These are phyloP conservation scores for Xylariaceae sp. DNA, from an alignment of 2,329 filamentous ascomycete species.

Conservation along the genomic window DNA sequence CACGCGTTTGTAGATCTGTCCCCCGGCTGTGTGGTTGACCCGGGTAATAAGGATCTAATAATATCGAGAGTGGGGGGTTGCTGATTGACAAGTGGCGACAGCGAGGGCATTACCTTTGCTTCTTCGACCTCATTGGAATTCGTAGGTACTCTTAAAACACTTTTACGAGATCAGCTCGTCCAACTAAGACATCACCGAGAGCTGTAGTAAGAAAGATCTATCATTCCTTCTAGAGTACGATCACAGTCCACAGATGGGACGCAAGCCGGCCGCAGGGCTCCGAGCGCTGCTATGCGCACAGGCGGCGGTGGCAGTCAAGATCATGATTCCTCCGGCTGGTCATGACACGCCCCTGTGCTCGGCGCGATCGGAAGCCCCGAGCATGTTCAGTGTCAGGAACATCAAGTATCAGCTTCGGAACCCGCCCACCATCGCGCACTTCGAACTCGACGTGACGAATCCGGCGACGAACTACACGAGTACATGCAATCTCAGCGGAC, in stretches of 20 bases:
- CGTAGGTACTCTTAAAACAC: not conserved
- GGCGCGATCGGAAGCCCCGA: constrained; percentile 6
- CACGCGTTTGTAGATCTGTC: not conserved
- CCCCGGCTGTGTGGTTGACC: constrained; percentile 8
- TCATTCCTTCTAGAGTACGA: too few relatives aligned
- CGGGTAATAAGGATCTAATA: constrained; percentile 2
- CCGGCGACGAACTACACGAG: constrained; percentile 12
- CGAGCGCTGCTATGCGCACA: not conserved
- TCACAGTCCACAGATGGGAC: too few relatives aligned
- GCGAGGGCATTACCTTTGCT: not conserved
- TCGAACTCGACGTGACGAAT: constrained; percentile 12
- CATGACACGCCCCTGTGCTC: constrained; percentile 9
- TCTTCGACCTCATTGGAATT: not conserved
- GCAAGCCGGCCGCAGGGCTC: not conserved
- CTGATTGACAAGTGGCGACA: not conserved
- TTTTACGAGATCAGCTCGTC: not conserved
- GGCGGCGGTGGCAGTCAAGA: not conserved
- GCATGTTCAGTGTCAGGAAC: constrained; percentile 7
- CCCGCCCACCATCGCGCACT: not conserved
- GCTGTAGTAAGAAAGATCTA: too few relatives aligned
- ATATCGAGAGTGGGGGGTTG: not conserved
- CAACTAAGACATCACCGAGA: not conserved
- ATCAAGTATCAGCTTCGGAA: constrained; percentile 4
- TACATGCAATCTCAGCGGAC: not conserved
- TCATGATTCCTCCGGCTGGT: constrained; percentile 34